Conservation (phyloP, 441 rosid genomes). For the Populus tomentosa region DNA sequence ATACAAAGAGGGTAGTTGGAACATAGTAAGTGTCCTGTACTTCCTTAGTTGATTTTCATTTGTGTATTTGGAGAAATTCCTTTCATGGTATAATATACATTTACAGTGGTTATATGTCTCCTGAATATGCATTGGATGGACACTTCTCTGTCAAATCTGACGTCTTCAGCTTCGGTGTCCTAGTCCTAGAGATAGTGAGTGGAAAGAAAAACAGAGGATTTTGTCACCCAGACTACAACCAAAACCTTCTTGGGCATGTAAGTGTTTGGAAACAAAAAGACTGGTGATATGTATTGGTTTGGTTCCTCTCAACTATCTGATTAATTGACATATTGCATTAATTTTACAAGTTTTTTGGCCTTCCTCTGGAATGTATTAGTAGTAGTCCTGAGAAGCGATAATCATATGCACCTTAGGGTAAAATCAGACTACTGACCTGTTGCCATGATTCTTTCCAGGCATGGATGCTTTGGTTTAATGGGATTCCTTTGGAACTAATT, state of each 20-base stretch:
- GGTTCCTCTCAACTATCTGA: neutral
- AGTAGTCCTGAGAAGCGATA: neutral
- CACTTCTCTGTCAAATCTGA: conserved; percentile 16
- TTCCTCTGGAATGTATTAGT: too few species aligned
- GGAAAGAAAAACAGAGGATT: conserved; percentile 15
- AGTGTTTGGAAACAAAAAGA: neutral
- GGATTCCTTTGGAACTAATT: neutral
- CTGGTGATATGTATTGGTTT: neutral
- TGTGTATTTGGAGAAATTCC: neutral
- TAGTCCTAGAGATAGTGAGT: conserved; percentile 15
- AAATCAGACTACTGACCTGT: too few species aligned
- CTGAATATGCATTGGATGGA: conserved; percentile 19
- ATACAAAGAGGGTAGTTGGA: conserved; percentile 10
- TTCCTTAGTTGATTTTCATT: neutral
- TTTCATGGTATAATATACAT: neutral
- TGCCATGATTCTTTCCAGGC: conserved; percentile 1
- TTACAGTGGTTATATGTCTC: conserved; percentile 22
- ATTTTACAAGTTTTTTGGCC: neutral
- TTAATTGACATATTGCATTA: neutral
- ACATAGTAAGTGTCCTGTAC: conserved; percentile 9
- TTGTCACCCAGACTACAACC: conserved; percentile 1
- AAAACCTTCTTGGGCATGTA: conserved; percentile 22
- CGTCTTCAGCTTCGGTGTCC: conserved; percentile 17
- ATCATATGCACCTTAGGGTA: neutral
- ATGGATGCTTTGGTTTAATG: conserved; percentile 14